Conservation (phyloP, 352 stramenopile species). For the Pythium rishiriense region DNA sequence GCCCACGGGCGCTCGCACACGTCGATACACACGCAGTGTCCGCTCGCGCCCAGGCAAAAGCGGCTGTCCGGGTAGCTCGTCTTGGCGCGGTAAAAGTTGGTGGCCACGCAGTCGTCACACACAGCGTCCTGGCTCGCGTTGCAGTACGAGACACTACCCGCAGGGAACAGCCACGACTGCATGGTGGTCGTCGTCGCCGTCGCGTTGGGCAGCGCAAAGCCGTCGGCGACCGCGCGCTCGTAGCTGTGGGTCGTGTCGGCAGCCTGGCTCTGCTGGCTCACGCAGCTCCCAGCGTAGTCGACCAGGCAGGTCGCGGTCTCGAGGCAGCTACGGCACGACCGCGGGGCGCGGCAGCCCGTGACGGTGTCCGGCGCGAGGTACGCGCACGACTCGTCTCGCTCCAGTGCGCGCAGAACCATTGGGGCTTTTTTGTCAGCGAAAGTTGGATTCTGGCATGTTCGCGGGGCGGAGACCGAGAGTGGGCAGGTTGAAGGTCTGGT, state of each 20-base stretch:
- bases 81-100: not conserved
- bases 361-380: not conserved
- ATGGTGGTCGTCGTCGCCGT: not conserved
- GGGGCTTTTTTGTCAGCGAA: not conserved
- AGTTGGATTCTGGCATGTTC: not conserved
- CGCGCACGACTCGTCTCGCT: conserved; percentile 5
- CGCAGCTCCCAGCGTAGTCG: conserved; percentile 1
- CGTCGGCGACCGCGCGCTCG: not conserved
- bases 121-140: not conserved
- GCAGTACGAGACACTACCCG: not conserved
- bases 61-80: not conserved
- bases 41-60: not conserved
- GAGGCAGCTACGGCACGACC: conserved; percentile 9
- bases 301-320: conserved; percentile 5
- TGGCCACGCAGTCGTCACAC: not conserved
- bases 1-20: not conserved
- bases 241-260: not conserved
- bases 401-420: not conserved
- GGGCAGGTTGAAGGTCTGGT: too few species aligned
- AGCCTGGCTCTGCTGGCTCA: not conserved
- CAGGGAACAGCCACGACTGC: conserved; percentile 7
- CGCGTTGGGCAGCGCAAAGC: not conserved
- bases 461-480: too few species aligned
- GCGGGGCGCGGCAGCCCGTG: not conserved
- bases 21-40: conserved; percentile 6